Conservation (phyloP, 2,329 filamentous ascomycete genomes). For the Biscogniauxia sp. region DNA sequence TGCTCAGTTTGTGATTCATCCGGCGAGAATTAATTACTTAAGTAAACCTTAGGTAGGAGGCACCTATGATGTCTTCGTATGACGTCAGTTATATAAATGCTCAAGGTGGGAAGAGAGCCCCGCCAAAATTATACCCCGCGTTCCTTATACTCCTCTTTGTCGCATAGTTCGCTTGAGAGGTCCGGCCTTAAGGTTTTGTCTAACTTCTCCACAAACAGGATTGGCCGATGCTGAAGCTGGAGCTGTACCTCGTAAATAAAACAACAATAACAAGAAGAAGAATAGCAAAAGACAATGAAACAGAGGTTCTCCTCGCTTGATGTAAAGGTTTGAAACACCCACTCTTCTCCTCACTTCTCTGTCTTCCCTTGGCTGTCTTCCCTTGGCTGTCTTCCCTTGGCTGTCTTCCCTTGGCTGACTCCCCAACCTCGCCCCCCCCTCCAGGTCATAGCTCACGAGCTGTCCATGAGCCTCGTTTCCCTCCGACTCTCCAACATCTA, state of each 20-base stretch:
- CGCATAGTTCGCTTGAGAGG: not conserved
- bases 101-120: no score
- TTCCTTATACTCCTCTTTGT: not conserved
- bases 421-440: not conserved
- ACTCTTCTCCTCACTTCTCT: not conserved
- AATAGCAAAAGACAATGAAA: constrained; percentile 44
- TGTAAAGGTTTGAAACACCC: constrained; percentile 44
- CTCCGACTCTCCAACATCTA: constrained; percentile 92
- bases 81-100: not conserved
- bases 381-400: not conserved
- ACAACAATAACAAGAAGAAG: not conserved
- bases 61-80: not conserved
- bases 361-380: not conserved
- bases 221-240: not conserved
- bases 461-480: constrained; percentile 70
- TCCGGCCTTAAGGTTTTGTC: no score
- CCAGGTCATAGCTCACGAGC: constrained; percentile 91
- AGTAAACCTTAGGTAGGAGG: not conserved
- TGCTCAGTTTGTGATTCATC: not conserved
- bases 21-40: not conserved
- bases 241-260: no score
- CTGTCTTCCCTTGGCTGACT: constrained; percentile 3
- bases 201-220: not conserved
- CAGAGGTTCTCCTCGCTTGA: constrained; percentile 58
- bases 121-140: not conserved